Base-by-base conservation (phyloP, 768 basidiomycete species). In the Tricholoma furcatifolium region DNA sequence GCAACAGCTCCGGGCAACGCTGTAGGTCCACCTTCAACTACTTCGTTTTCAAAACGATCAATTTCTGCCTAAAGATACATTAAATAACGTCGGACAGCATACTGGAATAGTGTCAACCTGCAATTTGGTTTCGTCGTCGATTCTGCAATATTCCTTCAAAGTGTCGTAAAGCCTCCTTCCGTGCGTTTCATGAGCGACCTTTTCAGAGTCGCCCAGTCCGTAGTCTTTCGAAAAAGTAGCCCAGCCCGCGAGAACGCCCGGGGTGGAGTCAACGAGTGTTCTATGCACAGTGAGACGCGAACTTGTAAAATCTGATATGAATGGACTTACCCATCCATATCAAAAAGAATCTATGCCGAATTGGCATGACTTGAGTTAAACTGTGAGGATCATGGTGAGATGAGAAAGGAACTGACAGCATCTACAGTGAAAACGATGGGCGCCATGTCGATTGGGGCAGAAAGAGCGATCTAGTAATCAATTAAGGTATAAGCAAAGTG, bases 241-340 rank as follows among this genome's bases (percentile, higher is more conserved):
- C 92, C 92, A 94, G 7, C 89, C 87, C 54, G 78, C 78, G 46
- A 83, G 58, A n/a, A 93, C 87, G 4, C 91, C 92, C 1, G 88
- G 88, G 4, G 91, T 93, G 2, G 90, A 91, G 69, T 93, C 90
- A 62, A 88, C 81, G 53, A 87, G 76, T 6, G 87, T 90, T 38
- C 87, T 88, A 62, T 11, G 30, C 43, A 47, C 51, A 18, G 31
- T n/a, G 9, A 15, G 27, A 18, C 18, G 11, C 31, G 24, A 40
- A 17, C 23, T 11, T 39, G 12, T n/a, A n/a, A 27, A 2, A 14
- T 17, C 31, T n/a, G n/a, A n/a, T 21, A 6, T 14, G 23, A 24
- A 40, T 35, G 38, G 35, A 62, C 71, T 61, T 62, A 85, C 85
- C 85, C 85, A 62, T 87, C 85, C 74, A 86, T 79, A 66, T 87